Conservation (phyloP, 2,329 filamentous ascomycete genomes). For the Pestalotiopsis sp. region DNA sequence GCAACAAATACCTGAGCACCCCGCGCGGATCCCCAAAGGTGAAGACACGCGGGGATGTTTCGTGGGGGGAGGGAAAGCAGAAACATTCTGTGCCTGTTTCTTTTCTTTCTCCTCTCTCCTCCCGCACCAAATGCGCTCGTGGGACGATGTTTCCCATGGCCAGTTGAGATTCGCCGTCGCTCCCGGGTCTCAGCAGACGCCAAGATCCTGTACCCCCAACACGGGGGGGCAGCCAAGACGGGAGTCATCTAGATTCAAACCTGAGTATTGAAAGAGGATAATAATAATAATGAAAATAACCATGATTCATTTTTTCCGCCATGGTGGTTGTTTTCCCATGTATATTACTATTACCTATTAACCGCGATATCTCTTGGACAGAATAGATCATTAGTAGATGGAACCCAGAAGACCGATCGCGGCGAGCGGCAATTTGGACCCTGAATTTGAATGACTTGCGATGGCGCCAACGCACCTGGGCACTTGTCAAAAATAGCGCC, state of each 20-base stretch:
- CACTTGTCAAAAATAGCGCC: background rate
- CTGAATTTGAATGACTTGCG: background rate
- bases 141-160: background rate
- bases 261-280: background rate
- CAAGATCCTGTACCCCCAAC: background rate
- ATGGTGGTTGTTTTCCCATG: background rate
- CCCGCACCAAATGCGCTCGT: background rate
- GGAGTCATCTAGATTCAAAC: background rate
- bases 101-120: background rate
- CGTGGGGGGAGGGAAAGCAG: background rate
- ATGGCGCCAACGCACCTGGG: background rate
- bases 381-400: background rate
- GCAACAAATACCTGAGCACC: background rate
- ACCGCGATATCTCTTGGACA: background rate
- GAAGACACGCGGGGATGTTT: background rate
- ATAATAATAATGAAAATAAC: background rate
- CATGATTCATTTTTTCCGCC: background rate
- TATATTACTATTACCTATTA: background rate
- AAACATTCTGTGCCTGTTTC: background rate
- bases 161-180: background rate
- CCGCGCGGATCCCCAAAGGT: background rate
- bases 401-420: background rate
- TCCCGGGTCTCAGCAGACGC: background rate
- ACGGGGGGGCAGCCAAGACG: background rate
- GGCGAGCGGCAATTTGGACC: conserved; percentile 4